A percentile compares a stretch with the other conserved stretches of the same genome.
These are phyloP conservation scores for Ceratocystis papillata DNA, from an alignment of 2,329 filamentous ascomycete species.

Conservation along the genomic window DNA sequence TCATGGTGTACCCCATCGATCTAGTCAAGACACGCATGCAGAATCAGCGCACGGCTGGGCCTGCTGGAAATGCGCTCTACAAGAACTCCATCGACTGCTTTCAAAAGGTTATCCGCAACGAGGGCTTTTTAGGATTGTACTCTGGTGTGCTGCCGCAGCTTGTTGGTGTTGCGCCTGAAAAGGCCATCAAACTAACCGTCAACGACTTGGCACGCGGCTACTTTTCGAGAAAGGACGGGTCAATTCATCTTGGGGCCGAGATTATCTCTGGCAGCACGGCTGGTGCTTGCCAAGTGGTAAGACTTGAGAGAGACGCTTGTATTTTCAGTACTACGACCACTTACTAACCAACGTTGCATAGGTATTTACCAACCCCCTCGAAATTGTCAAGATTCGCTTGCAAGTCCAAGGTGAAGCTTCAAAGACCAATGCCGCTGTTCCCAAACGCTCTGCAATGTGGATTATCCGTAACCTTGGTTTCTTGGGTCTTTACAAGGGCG, in stretches of 20 bases:
- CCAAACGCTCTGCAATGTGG: conserved; percentile 91
- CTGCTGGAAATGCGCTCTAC: conserved; percentile 71
- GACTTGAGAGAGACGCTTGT: conserved; percentile 33
- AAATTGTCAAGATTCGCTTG: conserved; percentile 98
- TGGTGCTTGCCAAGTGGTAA: conserved; percentile 89
- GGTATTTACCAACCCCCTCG: conserved; percentile 95
- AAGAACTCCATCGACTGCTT: conserved; percentile 97
- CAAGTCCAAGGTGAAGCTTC: conserved; percentile 94
- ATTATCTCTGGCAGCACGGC: conserved; percentile 79
- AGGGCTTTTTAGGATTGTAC: conserved; percentile 82
- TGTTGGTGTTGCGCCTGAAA: conserved; percentile 95
- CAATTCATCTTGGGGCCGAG: conserved; percentile 62
- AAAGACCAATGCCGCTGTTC: conserved; percentile 60
- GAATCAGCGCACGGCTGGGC: conserved; percentile 76
- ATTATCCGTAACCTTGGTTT: conserved; percentile 93
- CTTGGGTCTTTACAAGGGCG: conserved; percentile 91
- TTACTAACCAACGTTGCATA: conserved; percentile 30
- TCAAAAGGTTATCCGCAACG: conserved; percentile 82
- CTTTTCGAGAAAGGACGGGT: conserved; percentile 62
- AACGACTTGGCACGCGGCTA: conserved; percentile 79
- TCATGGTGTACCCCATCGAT: conserved; percentile 99
- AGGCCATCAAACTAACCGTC: conserved; percentile 97
- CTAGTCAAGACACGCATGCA: conserved; percentile 97
- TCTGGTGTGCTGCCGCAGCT: conserved; percentile 91
- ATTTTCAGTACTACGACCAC: conserved; percentile 16